These are phyloP conservation scores for Phytophthora megakarya DNA, from an alignment of 352 stramenopile species.

Conservation along the genomic window DNA sequence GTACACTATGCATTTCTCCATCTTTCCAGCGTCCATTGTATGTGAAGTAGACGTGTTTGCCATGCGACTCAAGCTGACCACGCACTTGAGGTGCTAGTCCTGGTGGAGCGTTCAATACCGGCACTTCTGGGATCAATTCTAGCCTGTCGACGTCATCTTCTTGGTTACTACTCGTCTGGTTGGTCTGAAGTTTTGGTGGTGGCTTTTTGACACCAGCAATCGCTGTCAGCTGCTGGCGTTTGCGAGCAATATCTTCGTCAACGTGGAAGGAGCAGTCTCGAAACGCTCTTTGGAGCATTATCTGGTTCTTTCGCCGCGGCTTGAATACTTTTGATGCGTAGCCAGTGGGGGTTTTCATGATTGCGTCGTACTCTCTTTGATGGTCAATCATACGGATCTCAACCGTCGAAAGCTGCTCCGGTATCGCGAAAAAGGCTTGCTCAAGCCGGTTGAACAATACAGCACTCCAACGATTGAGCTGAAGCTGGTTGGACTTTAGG, in stretches of 20 bases:
- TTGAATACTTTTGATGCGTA: slow-evolving; percentile 26
- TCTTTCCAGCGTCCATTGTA: slow-evolving; percentile 75
- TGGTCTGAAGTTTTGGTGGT: slow-evolving; percentile 22
- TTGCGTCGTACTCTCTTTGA: slow-evolving; percentile 45
- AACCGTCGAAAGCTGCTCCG: slow-evolving; percentile 61
- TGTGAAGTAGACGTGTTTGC: slow-evolving; percentile 66
- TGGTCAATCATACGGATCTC: slow-evolving; percentile 66
- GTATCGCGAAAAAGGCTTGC: slow-evolving; percentile 60
- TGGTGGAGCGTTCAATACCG: slow-evolving; percentile 41
- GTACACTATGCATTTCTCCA: slow-evolving; percentile 64
- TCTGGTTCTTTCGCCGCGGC: slow-evolving; percentile 60
- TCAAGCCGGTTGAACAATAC: slow-evolving; percentile 72
- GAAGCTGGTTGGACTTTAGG: slow-evolving; percentile 74
- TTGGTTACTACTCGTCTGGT: slow-evolving; percentile 34
- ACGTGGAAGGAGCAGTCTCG: slow-evolving; percentile 71
- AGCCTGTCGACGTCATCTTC: slow-evolving; percentile 53
- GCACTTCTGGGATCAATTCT: slow-evolving; percentile 53
- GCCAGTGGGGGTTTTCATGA: slow-evolving; percentile 36
- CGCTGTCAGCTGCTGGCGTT: slow-evolving; percentile 21
- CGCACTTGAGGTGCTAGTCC: slow-evolving; percentile 64
- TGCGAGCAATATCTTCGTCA: slow-evolving; percentile 34
- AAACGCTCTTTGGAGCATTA: slow-evolving; percentile 66
- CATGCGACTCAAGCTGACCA: slow-evolving; percentile 65
- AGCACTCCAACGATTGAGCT: slow-evolving; percentile 69
- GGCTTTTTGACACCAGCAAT: slow-evolving; percentile 24